Conservation (phyloP, 2,329 filamentous ascomycete genomes). For the Penicillium sp. region DNA sequence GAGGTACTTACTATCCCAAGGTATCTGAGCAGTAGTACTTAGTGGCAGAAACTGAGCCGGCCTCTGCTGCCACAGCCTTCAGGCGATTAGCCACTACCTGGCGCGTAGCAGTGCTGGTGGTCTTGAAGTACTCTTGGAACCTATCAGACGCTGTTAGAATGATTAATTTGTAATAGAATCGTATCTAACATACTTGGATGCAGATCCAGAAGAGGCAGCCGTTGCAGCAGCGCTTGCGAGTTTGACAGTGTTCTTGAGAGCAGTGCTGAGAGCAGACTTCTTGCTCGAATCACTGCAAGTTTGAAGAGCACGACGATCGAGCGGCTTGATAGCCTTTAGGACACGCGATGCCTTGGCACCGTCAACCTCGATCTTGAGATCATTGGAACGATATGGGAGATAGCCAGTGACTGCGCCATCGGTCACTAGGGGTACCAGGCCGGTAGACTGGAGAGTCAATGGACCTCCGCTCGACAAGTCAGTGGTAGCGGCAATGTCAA, state of each 20-base stretch:
- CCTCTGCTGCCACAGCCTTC: constrained; percentile 55
- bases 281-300: constrained; percentile 55
- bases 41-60: constrained; percentile 52
- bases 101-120: constrained; percentile 47
- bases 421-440: constrained; percentile 57
- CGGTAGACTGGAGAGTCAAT: constrained; percentile 57
- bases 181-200: constrained; percentile 9
- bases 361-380: constrained; percentile 57
- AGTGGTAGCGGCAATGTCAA: constrained; percentile 36
- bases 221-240: constrained; percentile 49
- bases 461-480: constrained; percentile 51
- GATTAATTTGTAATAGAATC: neutral
- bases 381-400: constrained; percentile 59
- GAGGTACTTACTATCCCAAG: constrained; percentile 39
- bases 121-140: constrained; percentile 61
- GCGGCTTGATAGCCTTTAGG: constrained; percentile 45
- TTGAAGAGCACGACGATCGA: constrained; percentile 50
- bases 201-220: constrained; percentile 51
- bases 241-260: constrained; percentile 52
- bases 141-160: neutral
- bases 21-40: constrained; percentile 60
- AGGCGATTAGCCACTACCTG: constrained; percentile 53
- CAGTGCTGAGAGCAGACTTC: constrained; percentile 47
- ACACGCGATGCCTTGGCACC: constrained; percentile 54
- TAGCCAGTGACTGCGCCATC: constrained; percentile 54